A percentile compares a stretch with the other conserved stretches of the same genome.
Evolutionary conservation across 352 stramenopile species (phyloP).

Genomic region (Globisporangium paroecandrum): DNA sequence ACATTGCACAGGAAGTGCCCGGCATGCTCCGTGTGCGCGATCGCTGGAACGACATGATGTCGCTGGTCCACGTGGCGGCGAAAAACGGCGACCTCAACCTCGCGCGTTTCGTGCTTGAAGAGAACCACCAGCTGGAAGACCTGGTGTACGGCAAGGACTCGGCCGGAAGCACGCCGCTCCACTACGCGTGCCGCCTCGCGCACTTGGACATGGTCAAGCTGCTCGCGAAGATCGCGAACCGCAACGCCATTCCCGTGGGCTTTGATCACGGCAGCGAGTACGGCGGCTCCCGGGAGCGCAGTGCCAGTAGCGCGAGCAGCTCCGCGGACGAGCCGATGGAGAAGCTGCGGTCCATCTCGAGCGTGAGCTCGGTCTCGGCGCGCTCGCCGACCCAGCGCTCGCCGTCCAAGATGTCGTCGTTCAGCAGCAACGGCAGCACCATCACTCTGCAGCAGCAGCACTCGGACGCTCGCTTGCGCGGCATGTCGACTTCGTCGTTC

Average conservation of each 20-base stretch:
- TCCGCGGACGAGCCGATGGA: conserved; percentile 37
- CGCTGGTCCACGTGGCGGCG: conserved; percentile 84
- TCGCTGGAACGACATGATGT: conserved; percentile 77
- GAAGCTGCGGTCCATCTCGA: conserved; percentile 66
- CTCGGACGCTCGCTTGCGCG: conserved; percentile 29
- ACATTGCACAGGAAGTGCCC: conserved; percentile 75
- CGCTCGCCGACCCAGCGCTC: conserved; percentile 56
- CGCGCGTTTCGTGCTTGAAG: conserved; percentile 77
- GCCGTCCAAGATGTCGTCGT: conserved; percentile 24
- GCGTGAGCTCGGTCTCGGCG: conserved; percentile 35
- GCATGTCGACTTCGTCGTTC: conserved; percentile 51
- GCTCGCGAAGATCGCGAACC: conserved; percentile 81
- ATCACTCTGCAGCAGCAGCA: not conserved
- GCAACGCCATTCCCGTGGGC: conserved; percentile 56
- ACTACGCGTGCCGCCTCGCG: conserved; percentile 73
- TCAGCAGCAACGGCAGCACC: conserved; percentile 12
- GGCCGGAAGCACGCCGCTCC: conserved; percentile 76
- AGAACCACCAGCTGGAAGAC: conserved; percentile 80
- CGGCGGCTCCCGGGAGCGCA: conserved; percentile 43
- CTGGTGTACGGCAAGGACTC: conserved; percentile 80
- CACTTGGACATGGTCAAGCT: conserved; percentile 86
- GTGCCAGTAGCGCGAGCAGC: conserved; percentile 65
- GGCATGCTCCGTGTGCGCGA: conserved; percentile 81
- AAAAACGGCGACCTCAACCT: conserved; percentile 86
- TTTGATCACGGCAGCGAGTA: conserved; percentile 36